Evolutionary conservation across 441 rosid genomes (phyloP).

Genomic region (Syzygium malaccense): DNA sequence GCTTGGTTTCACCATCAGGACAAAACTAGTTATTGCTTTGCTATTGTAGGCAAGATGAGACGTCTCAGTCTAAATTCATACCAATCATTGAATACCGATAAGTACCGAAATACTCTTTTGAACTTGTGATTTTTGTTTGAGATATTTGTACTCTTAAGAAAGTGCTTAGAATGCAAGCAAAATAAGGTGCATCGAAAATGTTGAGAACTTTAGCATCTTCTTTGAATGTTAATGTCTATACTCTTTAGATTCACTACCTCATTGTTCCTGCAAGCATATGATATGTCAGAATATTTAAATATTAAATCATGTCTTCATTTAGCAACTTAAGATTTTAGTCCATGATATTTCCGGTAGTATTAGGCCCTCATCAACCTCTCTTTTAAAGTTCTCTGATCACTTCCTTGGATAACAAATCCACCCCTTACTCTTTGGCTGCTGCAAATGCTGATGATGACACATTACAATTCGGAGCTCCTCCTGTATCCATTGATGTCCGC

Average conservation of each 20-base stretch:
- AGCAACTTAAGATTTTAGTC: no score
- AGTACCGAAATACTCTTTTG: background rate
- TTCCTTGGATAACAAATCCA: slow-evolving; percentile 37
- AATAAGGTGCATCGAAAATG: background rate
- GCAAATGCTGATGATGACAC: slow-evolving; percentile 44
- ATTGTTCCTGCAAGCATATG: background rate
- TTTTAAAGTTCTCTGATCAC: slow-evolving; percentile 32
- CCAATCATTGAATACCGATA: background rate
- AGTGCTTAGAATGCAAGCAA: background rate
- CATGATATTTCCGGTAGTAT: slow-evolving; percentile 12
- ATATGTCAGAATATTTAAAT: background rate
- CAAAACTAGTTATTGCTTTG: background rate
- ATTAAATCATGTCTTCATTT: no score
- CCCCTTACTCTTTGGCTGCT: slow-evolving; percentile 44
- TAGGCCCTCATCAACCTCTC: slow-evolving; percentile 46
- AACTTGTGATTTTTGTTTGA: background rate
- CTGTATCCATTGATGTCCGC: slow-evolving; percentile 13
- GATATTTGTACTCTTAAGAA: background rate
- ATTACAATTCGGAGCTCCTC: slow-evolving; percentile 37
- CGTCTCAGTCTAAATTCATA: background rate
- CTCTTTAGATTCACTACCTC: background rate
- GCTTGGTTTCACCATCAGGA: background rate
- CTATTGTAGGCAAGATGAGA: background rate
- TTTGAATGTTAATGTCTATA: background rate
- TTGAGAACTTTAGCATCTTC: background rate